A percentile compares a stretch with the other conserved stretches of the same genome.
Conservation (phyloP, 768 basidiomycete species). For the Amanita thiersii region DNA sequence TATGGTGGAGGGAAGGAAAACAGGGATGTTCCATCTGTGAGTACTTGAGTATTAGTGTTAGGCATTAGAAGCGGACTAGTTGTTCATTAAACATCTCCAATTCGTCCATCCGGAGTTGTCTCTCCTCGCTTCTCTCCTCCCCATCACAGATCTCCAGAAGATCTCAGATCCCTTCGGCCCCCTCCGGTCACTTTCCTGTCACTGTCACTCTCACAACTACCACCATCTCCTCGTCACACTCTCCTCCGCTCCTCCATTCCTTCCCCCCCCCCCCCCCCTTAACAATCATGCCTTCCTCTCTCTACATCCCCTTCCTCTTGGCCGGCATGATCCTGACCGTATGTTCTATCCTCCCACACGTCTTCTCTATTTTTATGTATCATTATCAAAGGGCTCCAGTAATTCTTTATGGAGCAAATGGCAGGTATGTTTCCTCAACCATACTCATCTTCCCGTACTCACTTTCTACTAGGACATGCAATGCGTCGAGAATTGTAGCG, state of each 20-base stretch:
- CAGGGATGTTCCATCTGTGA: slow-evolving; percentile 28
- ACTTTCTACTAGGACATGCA: slow-evolving; percentile 72
- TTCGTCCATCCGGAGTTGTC: too few relatives aligned
- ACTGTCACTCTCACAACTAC: neutral
- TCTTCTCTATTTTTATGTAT: slow-evolving; percentile 2
- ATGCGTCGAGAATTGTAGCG: slow-evolving; percentile 89
- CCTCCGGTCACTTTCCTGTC: slow-evolving; percentile 11
- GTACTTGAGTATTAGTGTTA: slow-evolving; percentile 37
- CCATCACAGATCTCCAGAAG: slow-evolving; percentile 4
- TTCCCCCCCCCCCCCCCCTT: slow-evolving; percentile 11
- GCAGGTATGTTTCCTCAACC: slow-evolving; percentile 41
- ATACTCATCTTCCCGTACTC: slow-evolving; percentile 8
- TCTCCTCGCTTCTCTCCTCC: neutral
- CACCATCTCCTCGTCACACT: slow-evolving; percentile 7
- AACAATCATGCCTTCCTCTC: slow-evolving; percentile 52
- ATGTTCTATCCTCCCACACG: slow-evolving; percentile 12
- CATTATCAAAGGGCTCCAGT: slow-evolving; percentile 50
- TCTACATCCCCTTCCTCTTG: slow-evolving; percentile 74
- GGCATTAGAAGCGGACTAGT: slow-evolving; percentile 23
- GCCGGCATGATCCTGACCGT: slow-evolving; percentile 91
- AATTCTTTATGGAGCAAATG: slow-evolving; percentile 81
- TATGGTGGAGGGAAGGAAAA: slow-evolving; percentile 16
- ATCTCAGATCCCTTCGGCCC: slow-evolving; percentile 7
- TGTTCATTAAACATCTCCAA: too few relatives aligned
- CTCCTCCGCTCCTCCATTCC: slow-evolving; percentile 11